These are phyloP conservation scores for Luzula sylvatica DNA, from an alignment of 176 grass and related monocot genomes.

Conservation along the genomic window DNA sequence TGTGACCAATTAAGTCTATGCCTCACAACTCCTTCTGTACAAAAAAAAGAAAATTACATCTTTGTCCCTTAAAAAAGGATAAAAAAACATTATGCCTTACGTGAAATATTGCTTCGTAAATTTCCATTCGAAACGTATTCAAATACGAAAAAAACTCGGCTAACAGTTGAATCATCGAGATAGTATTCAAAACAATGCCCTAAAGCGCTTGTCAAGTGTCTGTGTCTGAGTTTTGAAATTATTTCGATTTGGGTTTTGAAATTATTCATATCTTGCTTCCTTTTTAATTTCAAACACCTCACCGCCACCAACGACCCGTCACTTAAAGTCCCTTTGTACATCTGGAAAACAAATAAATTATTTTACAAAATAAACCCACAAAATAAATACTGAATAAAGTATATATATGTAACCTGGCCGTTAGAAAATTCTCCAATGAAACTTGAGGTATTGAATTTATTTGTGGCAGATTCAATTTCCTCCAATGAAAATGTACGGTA, in stretches of 20 bases:
- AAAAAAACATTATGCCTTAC: conserved; percentile 10
- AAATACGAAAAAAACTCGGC: conserved; percentile 66
- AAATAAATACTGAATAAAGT: too few relatives aligned
- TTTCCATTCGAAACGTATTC: conserved; percentile 69
- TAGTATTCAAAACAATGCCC: conserved; percentile 92
- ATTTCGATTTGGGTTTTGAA: conserved; percentile 73
- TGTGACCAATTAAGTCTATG: conserved; percentile 72
- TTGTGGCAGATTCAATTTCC: conserved; percentile 76
- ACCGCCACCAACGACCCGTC: conserved; percentile 68
- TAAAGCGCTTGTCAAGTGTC: conserved; percentile 64
- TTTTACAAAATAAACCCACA: not conserved
- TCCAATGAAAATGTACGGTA: conserved; percentile 82
- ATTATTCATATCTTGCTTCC: conserved; percentile 43
- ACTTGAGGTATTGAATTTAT: conserved; percentile 82
- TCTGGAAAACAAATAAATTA: conserved; percentile 29
- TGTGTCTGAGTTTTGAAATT: conserved; percentile 81
- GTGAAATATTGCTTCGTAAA: conserved; percentile 71
- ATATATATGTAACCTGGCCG: conserved; percentile 41
- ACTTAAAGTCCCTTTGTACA: conserved; percentile 61
- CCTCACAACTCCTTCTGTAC: conserved; percentile 52
- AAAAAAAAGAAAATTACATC: conserved; percentile 11
- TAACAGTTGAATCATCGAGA: conserved; percentile 59
- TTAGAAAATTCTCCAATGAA: conserved; percentile 64
- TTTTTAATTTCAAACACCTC: conserved; percentile 77
- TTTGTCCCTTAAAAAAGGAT: not conserved